phyloP scores from a whole-genome alignment of 2,329 filamentous ascomycete species.

The Ophiostoma sp. region DNA sequence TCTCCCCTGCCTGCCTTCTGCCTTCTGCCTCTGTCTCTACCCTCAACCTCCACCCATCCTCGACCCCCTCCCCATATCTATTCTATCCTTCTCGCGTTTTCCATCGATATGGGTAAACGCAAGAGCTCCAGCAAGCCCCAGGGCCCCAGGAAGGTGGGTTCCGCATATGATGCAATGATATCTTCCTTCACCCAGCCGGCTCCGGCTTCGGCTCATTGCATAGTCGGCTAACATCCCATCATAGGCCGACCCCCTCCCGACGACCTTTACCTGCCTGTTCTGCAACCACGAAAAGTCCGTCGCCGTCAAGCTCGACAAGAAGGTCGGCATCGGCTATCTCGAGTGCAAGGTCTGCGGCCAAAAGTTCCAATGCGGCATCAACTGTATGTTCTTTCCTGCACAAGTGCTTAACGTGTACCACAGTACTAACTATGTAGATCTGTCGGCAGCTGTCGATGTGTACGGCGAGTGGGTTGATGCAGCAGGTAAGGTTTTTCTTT shows the following conservation, averaged over 20 bases:
- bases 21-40: not conserved
- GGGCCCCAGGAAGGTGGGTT: slow-evolving; percentile 71
- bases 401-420: not conserved
- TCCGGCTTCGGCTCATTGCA: not conserved
- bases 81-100: too few species aligned
- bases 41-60: not conserved
- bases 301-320: slow-evolving; percentile 88
- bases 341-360: slow-evolving; percentile 92
- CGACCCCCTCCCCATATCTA: not conserved
- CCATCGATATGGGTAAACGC: slow-evolving; percentile 69
- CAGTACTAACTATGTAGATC: slow-evolving; percentile 51
- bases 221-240: slow-evolving; percentile 2
- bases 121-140: slow-evolving; percentile 80
- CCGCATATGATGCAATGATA: not conserved
- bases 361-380: slow-evolving; percentile 85
- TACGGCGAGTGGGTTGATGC: slow-evolving; percentile 99
- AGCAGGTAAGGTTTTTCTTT: slow-evolving; percentile 42
- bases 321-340: slow-evolving; percentile 75
- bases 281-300: slow-evolving; percentile 97
- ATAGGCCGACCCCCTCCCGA: slow-evolving; percentile 66
- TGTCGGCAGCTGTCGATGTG: slow-evolving; percentile 87
- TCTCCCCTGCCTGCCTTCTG: not conserved
- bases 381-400: slow-evolving; percentile 58
- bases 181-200: not conserved
- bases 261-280: slow-evolving; percentile 93